Base-by-base conservation (phyloP, 108 stramenopile genomes). In the Nannochloropsis salina region DNA sequence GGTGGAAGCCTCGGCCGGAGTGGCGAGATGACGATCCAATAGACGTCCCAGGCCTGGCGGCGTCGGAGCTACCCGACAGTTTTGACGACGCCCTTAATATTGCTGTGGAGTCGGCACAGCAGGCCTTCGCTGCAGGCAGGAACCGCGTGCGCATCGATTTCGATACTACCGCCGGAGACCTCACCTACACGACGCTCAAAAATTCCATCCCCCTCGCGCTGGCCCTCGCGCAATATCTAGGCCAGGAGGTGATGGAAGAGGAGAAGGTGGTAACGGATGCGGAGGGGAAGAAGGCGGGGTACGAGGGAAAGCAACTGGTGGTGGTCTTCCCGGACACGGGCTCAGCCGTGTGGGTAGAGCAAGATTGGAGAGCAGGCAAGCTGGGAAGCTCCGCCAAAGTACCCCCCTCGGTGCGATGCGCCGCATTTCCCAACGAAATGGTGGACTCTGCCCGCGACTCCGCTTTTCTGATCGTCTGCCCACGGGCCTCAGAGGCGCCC, bases 291-390 rank as follows among this genome's bases (percentile, higher is more conserved):
- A 89, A 90, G 11, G 86, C 84, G 31, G 84, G 44, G 2, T 83
- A 81, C 85, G 83, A 89, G 45, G 88, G 42, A 41, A 21, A 81
- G 31, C 84, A 43, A 9, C 82, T 90, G 61, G 83, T 94, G 43
- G 88, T 97, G 5, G 95, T 94, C 88, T 95, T 97, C 90, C 96
- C 96, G 82, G 96, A 97, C 83, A 94, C 95, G 88, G 96, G 96
- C 44, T 94, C 93, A 84, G 96, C 96, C 44, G 96, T 95, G 31
- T 84, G 96, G 88, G 95, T 95, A 20, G 91, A 94, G 83, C 90
- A 93, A 40, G 95, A 97, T 86, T 97, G 96, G 96, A 82, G 89
- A 31, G 83, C 87, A 11, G 44, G 74, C 18, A 61, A 90, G 74
- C 85, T 87, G 21, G 86, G 82, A n/a, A 86, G 89, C 45, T 74